phyloP scores from a whole-genome alignment of 257 asterid genomes.

The Salvia rosmarinus region DNA sequence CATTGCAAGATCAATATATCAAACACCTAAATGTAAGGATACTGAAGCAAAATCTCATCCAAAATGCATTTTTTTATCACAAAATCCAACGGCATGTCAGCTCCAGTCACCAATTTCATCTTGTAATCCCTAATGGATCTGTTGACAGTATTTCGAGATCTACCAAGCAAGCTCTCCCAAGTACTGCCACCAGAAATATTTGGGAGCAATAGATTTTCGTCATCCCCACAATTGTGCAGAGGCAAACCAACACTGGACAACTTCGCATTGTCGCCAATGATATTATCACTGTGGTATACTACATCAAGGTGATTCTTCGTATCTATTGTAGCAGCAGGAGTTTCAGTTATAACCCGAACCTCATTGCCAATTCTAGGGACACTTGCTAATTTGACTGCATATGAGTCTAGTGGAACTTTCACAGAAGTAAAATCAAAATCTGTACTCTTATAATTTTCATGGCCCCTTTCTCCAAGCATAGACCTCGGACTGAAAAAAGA shows the following conservation, averaged over 20 bases:
- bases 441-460: slow-evolving; percentile 44
- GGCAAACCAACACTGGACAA: slow-evolving; percentile 37
- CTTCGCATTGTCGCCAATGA: slow-evolving; percentile 36
- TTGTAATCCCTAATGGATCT: slow-evolving; percentile 41
- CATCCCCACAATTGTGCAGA: slow-evolving; percentile 37
- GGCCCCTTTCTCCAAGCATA: slow-evolving; percentile 44
- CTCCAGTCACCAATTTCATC: slow-evolving; percentile 52
- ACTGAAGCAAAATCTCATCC: slow-evolving; percentile 95
- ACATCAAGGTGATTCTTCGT: slow-evolving; percentile 28
- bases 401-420: slow-evolving; percentile 58
- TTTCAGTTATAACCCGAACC: slow-evolving; percentile 45
- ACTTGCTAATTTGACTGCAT: slow-evolving; percentile 45
- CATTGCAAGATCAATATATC: slow-evolving; percentile 16
- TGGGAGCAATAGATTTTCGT: slow-evolving; percentile 36
- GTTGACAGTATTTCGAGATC: slow-evolving; percentile 48
- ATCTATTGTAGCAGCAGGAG: slow-evolving; percentile 41
- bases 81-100: slow-evolving; percentile 89
- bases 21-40: slow-evolving; percentile 55
- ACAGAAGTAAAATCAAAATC: slow-evolving; percentile 77
- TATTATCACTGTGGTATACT: slow-evolving; percentile 36
- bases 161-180: slow-evolving; percentile 83
- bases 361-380: slow-evolving; percentile 44
- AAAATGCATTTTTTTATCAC: slow-evolving; percentile 73
- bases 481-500: slow-evolving; percentile 48
- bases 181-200: slow-evolving; percentile 66